Percentiles rank a stretch among this genome's conserved stretches.
Evolutionary conservation across 2,329 filamentous ascomycete genomes (phyloP).

Genomic region (Colletotrichum filicis): DNA sequence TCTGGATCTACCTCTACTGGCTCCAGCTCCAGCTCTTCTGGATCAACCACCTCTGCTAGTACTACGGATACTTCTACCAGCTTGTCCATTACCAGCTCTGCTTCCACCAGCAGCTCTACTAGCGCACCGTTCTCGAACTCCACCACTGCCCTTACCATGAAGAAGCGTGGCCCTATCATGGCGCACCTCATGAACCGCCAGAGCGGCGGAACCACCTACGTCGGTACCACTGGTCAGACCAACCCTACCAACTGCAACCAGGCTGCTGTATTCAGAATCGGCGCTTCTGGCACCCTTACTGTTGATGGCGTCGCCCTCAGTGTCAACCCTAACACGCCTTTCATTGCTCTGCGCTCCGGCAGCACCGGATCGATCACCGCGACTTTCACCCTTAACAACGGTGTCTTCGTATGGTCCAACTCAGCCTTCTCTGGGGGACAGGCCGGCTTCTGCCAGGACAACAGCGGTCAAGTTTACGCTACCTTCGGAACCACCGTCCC

Average conservation of each 20-base stretch:
- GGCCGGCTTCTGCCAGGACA: slow-evolving; percentile 29
- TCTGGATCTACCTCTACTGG: not conserved
- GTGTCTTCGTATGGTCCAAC: slow-evolving; percentile 20
- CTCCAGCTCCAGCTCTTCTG: not conserved
- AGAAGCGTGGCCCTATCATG: not conserved
- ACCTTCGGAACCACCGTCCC: slow-evolving; percentile 19
- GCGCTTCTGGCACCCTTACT: not conserved
- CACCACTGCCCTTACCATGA: not conserved
- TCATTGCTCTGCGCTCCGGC: not conserved
- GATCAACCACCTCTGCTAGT: not conserved
- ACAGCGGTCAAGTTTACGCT: slow-evolving; percentile 15
- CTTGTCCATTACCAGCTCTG: not conserved
- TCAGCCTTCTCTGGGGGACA: slow-evolving; percentile 8
- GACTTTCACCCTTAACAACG: slow-evolving; percentile 3
- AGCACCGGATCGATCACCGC: slow-evolving; percentile 13
- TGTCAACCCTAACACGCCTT: not conserved
- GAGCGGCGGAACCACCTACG: slow-evolving; percentile 1
- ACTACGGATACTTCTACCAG: too few species aligned
- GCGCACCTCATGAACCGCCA: slow-evolving; percentile 8
- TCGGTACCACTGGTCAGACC: not conserved
- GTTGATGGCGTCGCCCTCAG: not conserved
- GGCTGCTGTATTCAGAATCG: slow-evolving; percentile 16
- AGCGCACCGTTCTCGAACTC: not conserved
- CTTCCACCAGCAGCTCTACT: not conserved
- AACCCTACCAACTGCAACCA: slow-evolving; percentile 22